phyloP scores from a whole-genome alignment of 495 filamentous ascomycete genomes.

The Aspergillus campestris region DNA sequence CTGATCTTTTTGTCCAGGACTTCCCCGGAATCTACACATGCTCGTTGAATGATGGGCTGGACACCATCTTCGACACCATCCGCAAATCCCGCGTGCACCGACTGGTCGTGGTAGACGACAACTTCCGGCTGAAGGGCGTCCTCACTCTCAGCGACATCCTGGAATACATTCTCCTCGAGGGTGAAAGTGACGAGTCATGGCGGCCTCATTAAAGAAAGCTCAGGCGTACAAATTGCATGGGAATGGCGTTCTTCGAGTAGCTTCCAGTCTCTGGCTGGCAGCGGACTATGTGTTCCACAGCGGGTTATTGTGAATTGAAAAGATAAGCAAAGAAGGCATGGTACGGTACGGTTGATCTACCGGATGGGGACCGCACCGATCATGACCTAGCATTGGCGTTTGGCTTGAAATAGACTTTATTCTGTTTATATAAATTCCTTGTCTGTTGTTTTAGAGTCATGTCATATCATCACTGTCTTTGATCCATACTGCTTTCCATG shows the following conservation, averaged over 20 bases:
- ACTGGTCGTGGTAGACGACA: conserved; percentile 84
- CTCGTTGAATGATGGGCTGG: conserved; percentile 79
- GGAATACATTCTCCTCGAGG: conserved; percentile 85
- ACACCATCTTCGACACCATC: conserved; percentile 95
- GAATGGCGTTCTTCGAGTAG: conserved; percentile 23
- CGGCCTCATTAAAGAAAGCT: conserved; percentile 13
- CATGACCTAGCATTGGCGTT: conserved; percentile 14
- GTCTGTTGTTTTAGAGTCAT: neutral
- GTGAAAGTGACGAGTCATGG: conserved; percentile 48
- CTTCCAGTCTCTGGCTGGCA: too few species aligned
- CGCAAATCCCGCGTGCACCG: conserved; percentile 90
- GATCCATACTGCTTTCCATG: neutral
- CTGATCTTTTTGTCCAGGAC: conserved; percentile 43
- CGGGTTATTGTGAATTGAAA: neutral
- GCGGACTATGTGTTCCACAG: too few species aligned
- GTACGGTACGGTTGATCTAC: conserved; percentile 10
- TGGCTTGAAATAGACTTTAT: conserved; percentile 27
- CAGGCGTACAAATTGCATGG: conserved; percentile 30
- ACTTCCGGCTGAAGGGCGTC: conserved; percentile 75
- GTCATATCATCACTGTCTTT: neutral
- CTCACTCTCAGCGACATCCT: conserved; percentile 95
- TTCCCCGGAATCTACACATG: conserved; percentile 97
- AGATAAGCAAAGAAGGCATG: conserved; percentile 27
- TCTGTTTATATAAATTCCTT: conserved; percentile 7
- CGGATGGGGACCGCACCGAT: neutral